Percentiles rank a stretch among this genome's conserved stretches.
Conservation (phyloP, 768 basidiomycete species). For the Mycena galopus region DNA sequence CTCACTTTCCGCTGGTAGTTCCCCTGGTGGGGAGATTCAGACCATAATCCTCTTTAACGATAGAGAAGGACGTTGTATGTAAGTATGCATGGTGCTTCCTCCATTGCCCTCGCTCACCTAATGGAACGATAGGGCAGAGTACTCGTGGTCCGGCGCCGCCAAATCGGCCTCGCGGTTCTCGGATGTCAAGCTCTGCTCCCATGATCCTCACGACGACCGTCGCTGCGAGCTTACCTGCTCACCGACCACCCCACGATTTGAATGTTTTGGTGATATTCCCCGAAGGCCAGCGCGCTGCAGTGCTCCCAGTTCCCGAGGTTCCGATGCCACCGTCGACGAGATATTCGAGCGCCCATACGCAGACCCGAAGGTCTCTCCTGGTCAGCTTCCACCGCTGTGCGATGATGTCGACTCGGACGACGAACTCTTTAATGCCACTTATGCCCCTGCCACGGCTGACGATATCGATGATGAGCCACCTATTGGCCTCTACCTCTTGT, state of each 20-base stretch:
- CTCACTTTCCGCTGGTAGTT: not conserved
- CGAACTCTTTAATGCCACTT: slow-evolving; percentile 1
- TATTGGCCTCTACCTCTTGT: not conserved
- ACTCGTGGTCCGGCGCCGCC: not conserved
- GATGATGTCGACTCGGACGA: slow-evolving; percentile 20
- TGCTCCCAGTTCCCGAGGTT: not conserved
- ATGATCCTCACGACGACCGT: not conserved
- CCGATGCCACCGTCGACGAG: not conserved
- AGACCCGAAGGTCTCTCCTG: slow-evolving; percentile 8
- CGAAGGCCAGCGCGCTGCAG: not conserved
- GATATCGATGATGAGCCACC: not conserved
- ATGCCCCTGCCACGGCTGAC: not conserved
- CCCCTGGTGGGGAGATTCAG: slow-evolving; percentile 16
- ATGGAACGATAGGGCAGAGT: not conserved
- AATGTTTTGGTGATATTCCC: not conserved
- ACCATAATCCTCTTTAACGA: not conserved
- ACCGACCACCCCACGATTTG: not conserved
- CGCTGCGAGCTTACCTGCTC: not conserved
- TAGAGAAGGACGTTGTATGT: not conserved
- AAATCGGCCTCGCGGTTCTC: not conserved
- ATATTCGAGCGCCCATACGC: slow-evolving; percentile 14
- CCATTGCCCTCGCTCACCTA: not conserved
- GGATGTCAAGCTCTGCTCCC: not conserved
- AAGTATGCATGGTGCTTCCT: not conserved
- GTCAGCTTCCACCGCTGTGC: slow-evolving; percentile 22